Percentiles rank a stretch among this genome's conserved stretches.
Evolutionary conservation across 1,284 basidiomycete species (phyloP).

Genomic region (Phenoliferia sp.): DNA sequence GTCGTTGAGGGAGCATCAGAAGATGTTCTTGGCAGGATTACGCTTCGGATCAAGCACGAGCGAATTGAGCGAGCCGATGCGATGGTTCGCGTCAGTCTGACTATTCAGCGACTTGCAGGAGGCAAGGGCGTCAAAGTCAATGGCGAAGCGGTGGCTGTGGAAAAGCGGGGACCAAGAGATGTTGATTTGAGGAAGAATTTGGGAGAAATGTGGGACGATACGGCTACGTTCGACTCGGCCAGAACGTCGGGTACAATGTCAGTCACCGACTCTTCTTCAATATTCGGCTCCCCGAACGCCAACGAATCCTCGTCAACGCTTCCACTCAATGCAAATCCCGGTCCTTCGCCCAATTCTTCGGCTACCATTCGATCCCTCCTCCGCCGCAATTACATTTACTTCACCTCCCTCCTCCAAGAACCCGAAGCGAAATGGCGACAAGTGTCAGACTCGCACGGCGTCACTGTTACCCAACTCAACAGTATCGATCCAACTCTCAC

Average conservation of each 20-base stretch:
- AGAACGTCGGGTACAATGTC: neutral
- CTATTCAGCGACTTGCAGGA: constrained; percentile 66
- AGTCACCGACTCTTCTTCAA: too few relatives aligned
- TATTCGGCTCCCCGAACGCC: too few relatives aligned
- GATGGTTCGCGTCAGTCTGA: constrained; percentile 69
- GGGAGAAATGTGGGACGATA: constrained; percentile 52
- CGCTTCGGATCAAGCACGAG: constrained; percentile 26
- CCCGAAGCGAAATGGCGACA: constrained; percentile 95
- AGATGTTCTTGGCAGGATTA: constrained; percentile 10
- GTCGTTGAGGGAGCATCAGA: neutral
- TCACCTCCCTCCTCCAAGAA: constrained; percentile 93
- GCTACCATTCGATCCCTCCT: constrained; percentile 51
- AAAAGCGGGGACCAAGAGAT: constrained; percentile 61
- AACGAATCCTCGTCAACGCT: too few relatives aligned
- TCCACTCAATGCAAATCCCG: neutral
- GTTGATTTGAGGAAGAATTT: constrained; percentile 51
- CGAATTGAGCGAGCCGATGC: constrained; percentile 52
- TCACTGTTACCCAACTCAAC: constrained; percentile 86
- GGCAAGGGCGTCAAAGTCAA: constrained; percentile 72
- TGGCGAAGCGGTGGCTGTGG: constrained; percentile 66
- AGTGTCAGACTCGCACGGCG: constrained; percentile 75
- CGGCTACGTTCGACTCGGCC: constrained; percentile 46
- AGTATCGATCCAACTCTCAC: constrained; percentile 96
- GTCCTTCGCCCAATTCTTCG: neutral
- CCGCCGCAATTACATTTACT: constrained; percentile 93